Evolutionary conservation across 2,329 filamentous ascomycete species (phyloP), one percentile per base, ranked within the genome.

Genomic region (Chrysosporium keratinophilum): DNA sequence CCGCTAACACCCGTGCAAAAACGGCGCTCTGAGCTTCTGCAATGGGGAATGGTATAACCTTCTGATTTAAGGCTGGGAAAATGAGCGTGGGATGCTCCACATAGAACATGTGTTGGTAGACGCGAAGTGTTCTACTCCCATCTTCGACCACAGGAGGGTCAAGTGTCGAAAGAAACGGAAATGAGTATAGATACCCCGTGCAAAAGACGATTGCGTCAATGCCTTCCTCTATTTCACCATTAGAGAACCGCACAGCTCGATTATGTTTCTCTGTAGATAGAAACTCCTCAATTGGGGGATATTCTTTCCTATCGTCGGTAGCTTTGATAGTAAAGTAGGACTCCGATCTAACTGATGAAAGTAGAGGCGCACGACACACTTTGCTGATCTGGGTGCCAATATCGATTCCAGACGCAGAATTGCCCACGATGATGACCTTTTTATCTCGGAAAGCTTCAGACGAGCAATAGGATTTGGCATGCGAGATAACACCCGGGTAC

Each of bases 171-270:
- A 83, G 65, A 63, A 95, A 96, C 0, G 89, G 88, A 55, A 85
- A 86, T 4, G 84, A 83, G 69, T 87, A 95, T 54, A 95, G 79
- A 63, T 94, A 97, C 0, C 91, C 91, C 0, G 91, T 96, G 66
- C 87, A 90, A 68, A 91, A 96, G 28, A 97, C 66, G 5, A 96
- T 72, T 1, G 81, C 78, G 63, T 96, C 90, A 54, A 97, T 69
- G 34, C 82, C 73, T 2, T 71, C 71, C 63, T 88, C 85, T 9
- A 84, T 64, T 0, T 74, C 74, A 1, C 84, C 85, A 62, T 88
- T 77, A 40, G 76, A 74, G 58, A 94, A 87, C 33, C 77, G 74
- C 1, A 93, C 76, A 2, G 78, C 82, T 57, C 81, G 76, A 50
- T 78, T 71, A 2, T 76, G 69, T 0, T 73, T 64, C 9, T 55